Base-by-base conservation (phyloP, 805 yeast species). In the Millerozyma miso region DNA sequence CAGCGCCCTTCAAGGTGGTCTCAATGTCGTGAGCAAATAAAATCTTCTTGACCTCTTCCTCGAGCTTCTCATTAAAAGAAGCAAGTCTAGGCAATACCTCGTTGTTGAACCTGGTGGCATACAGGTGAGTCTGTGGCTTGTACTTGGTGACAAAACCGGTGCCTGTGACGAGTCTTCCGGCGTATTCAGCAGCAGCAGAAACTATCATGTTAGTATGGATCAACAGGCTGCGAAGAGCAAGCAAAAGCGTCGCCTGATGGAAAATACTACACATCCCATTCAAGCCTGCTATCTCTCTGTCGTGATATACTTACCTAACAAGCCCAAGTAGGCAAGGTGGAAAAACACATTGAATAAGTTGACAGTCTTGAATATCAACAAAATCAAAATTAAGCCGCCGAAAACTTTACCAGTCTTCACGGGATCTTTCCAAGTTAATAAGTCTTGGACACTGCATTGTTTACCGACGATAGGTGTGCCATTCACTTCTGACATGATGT, bases 351-450 rank as follows among this genome's bases (percentile, higher is more conserved):
- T 77, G 54, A 82, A 54, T 52, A 85, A 58, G 60, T 85, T 83
- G 55, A 85, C 76, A 39, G 70, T 76, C 62, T 84, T 85, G 54
- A 84, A 57, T 31, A 82, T 61, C 41, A 83, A 50, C 57, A 86
- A 68, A 19, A 73, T 63, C 20, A 72, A 61, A 37, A 87, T 58
- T 47, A 83, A 71, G 31, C 80, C 72, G 35, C 85, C 93, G 53
- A 88, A 79, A 36, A 84, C 80, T 58, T 82, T 81, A 48, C 85
- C 97, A 40, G 96, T 82, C 59, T 75, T 74, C 50, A 76, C 70
- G 35, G 97, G 93, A 59, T 83, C 72, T 50, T 76, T 69, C 95
- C 95, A 86, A 49, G 88, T 79, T 47, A 87, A 70, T 51, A 86
- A 69, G 33, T 54, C 51, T 51, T 60, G 51, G n/a, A n/a, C n/a